Conservation (phyloP, 2,329 filamentous ascomycete genomes). For the Aspergillus udagawae region DNA sequence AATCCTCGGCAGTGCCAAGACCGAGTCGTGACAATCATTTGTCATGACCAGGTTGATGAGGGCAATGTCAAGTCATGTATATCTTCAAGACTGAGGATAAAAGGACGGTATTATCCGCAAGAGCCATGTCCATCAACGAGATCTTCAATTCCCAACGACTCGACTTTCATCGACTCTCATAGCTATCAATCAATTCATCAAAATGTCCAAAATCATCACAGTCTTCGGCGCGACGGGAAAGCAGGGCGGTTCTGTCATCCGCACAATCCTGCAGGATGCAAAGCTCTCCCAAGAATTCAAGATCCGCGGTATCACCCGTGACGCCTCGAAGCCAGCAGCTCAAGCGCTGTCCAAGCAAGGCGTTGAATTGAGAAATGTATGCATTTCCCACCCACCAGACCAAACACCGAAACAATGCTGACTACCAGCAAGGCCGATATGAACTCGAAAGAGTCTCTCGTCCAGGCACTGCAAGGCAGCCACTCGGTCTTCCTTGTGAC, state of each 20-base stretch:
- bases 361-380: conserved; percentile 7
- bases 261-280: conserved; percentile 41
- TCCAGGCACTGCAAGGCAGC: conserved; percentile 39
- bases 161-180: no score
- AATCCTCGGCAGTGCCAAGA: no score
- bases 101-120: no score
- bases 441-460: conserved; percentile 37
- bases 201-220: conserved; percentile 29
- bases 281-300: conserved; percentile 43
- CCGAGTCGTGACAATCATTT: no score
- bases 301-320: conserved; percentile 47
- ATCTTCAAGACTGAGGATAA: no score
- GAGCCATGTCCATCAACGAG: no score
- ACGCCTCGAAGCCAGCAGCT: conserved; percentile 23
- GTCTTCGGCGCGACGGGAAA: conserved; percentile 51
- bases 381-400: no score
- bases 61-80: no score
- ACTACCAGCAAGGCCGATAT: conserved; percentile 34
- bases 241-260: conserved; percentile 47
- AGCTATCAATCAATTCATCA: background rate
- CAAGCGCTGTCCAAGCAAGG: conserved; percentile 16
- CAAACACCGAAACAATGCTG: no score
- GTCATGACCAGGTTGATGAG: no score
- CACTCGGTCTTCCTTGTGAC: conserved; percentile 51
- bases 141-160: no score